Percentiles rank a stretch among this genome's conserved stretches.
These are phyloP conservation scores for Gamsiella multidivaricata DNA, from an alignment of 192 early-diverging fungal genomes.

Conservation along the genomic window DNA sequence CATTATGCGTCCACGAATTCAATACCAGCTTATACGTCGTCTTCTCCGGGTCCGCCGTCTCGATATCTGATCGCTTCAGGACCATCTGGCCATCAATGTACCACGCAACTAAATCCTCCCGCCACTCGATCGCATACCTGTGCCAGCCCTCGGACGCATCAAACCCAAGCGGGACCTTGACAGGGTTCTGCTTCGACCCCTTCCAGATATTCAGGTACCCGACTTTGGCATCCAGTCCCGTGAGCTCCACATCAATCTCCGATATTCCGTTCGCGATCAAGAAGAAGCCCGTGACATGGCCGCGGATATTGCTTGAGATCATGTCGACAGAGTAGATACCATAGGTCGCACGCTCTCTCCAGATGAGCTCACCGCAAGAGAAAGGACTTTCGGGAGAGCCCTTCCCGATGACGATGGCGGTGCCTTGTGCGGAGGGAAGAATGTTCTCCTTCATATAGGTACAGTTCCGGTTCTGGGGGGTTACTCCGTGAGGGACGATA, in stretches of 20 bases:
- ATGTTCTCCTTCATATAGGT: conserved; percentile 3
- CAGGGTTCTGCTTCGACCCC: neutral
- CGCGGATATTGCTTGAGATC: conserved; percentile 9
- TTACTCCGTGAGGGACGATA: conserved; percentile 13
- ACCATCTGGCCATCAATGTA: conserved; percentile 27
- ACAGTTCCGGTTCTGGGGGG: conserved; percentile 11
- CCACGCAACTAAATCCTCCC: conserved; percentile 6
- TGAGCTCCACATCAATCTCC: conserved; percentile 39
- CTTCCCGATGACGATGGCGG: conserved; percentile 10
- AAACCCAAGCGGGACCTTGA: conserved; percentile 11
- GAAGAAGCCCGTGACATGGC: conserved; percentile 32
- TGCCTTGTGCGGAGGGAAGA: neutral
- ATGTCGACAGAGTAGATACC: conserved; percentile 36
- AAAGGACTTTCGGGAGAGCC: conserved; percentile 2
- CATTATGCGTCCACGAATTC: conserved; percentile 36
- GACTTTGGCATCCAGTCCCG: conserved; percentile 17
- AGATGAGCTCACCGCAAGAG: conserved; percentile 29
- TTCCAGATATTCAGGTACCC: conserved; percentile 30
- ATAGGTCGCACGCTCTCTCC: neutral
- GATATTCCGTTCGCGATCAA: conserved; percentile 3
- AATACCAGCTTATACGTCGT: conserved; percentile 13
- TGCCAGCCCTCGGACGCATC: conserved; percentile 32
- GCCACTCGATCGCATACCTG: conserved; percentile 28
- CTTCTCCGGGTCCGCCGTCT: neutral
- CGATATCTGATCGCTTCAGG: conserved; percentile 14